Percentiles rank a stretch among this genome's conserved stretches.
phyloP scores from a whole-genome alignment of 306 rosid species.

The Quercus engelmannii region DNA sequence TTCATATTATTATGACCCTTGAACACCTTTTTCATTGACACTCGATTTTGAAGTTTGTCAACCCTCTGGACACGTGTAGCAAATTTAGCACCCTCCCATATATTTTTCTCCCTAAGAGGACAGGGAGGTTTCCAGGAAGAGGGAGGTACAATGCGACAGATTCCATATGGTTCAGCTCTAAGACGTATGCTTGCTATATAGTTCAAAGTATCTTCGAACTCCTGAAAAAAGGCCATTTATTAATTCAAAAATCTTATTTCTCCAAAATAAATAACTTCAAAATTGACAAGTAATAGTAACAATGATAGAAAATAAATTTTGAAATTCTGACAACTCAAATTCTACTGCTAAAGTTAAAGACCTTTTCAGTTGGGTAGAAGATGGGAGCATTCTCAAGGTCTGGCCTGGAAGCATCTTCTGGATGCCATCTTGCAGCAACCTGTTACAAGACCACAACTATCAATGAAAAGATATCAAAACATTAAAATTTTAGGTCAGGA shows the following conservation, averaged over 20 bases:
- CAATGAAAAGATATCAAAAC: constrained; percentile 24
- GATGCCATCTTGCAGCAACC: constrained; percentile 95
- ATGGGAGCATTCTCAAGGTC: constrained; percentile 81
- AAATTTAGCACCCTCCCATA: constrained; percentile 83
- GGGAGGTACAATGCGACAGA: constrained; percentile 98
- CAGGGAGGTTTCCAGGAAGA: constrained; percentile 95
- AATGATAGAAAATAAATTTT: constrained; percentile 2
- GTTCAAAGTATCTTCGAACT: constrained; percentile 82
- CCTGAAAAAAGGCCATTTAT: constrained; percentile 45
- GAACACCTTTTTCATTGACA: constrained; percentile 57
- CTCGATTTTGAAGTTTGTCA: constrained; percentile 94
- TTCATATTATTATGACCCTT: constrained; percentile 52
- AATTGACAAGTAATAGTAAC: constrained; percentile 16
- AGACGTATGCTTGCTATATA: constrained; percentile 81
- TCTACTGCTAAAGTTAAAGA: constrained; percentile 31
- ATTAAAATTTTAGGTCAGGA: constrained; percentile 3
- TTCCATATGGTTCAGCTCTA: constrained; percentile 85
- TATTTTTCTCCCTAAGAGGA: constrained; percentile 66
- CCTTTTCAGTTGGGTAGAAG: constrained; percentile 95
- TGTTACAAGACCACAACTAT: constrained; percentile 37
- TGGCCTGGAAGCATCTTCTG: constrained; percentile 69
- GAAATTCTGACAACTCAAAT: constrained; percentile 7
- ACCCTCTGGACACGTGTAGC: constrained; percentile 92
- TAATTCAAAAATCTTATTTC: constrained; percentile 32
- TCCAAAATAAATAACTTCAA: constrained; percentile 8